A percentile compares a stretch with the other conserved stretches of the same genome.
Evolutionary conservation across 768 basidiomycete genomes (phyloP).

Genomic region (Leccinum broughii): DNA sequence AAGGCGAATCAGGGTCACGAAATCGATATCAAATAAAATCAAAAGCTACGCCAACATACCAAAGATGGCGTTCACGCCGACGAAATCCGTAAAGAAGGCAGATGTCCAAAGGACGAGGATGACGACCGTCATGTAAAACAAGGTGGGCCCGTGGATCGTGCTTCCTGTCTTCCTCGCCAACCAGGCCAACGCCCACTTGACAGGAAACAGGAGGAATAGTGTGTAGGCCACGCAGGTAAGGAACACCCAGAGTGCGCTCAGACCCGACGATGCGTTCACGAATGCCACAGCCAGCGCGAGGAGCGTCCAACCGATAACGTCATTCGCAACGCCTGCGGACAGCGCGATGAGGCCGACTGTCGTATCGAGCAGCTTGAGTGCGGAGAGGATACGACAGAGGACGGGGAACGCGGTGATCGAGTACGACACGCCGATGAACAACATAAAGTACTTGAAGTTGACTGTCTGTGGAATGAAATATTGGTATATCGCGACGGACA

Average conservation of each 20-base stretch:
- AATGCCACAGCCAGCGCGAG: constrained; percentile 90
- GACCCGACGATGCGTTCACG: constrained; percentile 81
- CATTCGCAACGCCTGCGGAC: constrained; percentile 89
- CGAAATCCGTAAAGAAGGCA: constrained; percentile 91
- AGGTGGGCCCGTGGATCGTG: constrained; percentile 77
- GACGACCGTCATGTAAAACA: constrained; percentile 85
- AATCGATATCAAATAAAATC: neutral
- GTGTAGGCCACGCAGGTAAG: constrained; percentile 80
- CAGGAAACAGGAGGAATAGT: constrained; percentile 70
- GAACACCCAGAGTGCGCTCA: constrained; percentile 85
- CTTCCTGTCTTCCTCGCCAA: constrained; percentile 79
- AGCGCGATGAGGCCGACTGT: constrained; percentile 92
- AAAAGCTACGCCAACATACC: constrained; percentile 43
- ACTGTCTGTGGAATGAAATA: constrained; percentile 61
- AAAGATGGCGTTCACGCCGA: constrained; percentile 94
- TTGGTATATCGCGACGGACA: constrained; percentile 73
- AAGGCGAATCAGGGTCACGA: neutral
- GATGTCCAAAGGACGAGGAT: constrained; percentile 81
- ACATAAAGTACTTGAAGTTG: constrained; percentile 85
- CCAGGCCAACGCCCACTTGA: constrained; percentile 62
- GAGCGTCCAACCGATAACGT: constrained; percentile 86
- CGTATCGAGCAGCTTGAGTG: constrained; percentile 88
- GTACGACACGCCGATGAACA: constrained; percentile 91
- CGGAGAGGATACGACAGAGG: constrained; percentile 59
- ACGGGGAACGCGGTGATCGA: constrained; percentile 74